Percentiles rank a stretch among this genome's conserved stretches.
Conservation (phyloP, 75 land plant species). For the Sequoiadendron giganteum region DNA sequence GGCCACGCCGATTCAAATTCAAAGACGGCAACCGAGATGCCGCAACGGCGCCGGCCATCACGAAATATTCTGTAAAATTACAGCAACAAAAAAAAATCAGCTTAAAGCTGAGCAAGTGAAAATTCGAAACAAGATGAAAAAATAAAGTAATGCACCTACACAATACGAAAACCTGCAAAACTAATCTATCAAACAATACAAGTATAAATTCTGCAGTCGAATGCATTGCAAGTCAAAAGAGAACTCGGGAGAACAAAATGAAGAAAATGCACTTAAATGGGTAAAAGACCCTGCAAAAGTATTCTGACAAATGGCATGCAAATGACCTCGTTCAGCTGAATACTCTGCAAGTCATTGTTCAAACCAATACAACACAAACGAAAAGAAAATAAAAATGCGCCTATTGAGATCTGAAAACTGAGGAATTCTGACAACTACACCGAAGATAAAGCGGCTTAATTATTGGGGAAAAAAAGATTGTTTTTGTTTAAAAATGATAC, state of each 20-base stretch:
- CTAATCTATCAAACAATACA: background rate
- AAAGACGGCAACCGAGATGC: background rate
- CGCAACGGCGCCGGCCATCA: slow-evolving; percentile 11
- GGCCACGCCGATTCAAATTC: background rate
- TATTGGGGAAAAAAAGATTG: no score
- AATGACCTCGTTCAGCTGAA: background rate
- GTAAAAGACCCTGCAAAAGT: background rate
- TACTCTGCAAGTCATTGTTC: background rate
- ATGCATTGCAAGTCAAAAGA: background rate
- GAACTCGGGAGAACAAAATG: background rate
- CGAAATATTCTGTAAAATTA: background rate
- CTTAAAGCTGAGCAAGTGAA: background rate
- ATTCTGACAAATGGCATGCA: background rate
- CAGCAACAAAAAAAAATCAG: background rate
- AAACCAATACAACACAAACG: background rate
- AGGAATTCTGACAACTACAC: background rate
- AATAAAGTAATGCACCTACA: background rate
- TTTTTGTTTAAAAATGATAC: no score
- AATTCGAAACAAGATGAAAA: background rate
- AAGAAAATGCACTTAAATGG: background rate
- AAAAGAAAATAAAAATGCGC: background rate
- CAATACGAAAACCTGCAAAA: background rate
- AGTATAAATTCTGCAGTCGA: background rate
- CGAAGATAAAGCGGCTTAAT: background rate
- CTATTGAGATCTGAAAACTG: background rate